Evolutionary conservation across 768 basidiomycete species (phyloP).

Genomic region (Mycena maculata): DNA sequence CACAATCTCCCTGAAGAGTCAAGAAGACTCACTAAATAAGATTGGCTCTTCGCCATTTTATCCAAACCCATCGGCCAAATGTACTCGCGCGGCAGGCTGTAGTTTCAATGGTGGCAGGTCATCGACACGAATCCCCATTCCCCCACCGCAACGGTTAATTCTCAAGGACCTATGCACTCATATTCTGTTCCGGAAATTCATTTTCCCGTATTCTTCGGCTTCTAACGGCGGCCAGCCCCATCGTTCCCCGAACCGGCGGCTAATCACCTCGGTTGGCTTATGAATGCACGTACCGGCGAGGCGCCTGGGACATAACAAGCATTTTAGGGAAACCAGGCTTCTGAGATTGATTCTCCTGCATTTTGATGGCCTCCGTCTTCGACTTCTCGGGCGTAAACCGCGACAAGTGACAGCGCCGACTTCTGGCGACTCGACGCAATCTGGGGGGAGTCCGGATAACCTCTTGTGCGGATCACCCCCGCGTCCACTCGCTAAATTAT

Average conservation of each 20-base stretch:
- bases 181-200: neutral
- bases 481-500: neutral
- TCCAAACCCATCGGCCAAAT: too few species aligned
- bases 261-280: constrained; percentile 18
- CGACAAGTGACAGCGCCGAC: neutral
- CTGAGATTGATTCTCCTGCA: constrained; percentile 1
- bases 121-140: neutral
- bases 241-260: constrained; percentile 22
- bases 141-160: neutral
- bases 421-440: neutral
- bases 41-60: too few species aligned
- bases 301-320: constrained; percentile 16
- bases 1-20: neutral
- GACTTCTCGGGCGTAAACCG: constrained; percentile 10
- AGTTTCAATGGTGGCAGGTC: too few species aligned
- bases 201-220: constrained; percentile 1
- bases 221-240: constrained; percentile 12
- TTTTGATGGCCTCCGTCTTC: constrained; percentile 9
- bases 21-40: too few species aligned
- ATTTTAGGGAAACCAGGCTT: neutral
- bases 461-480: neutral
- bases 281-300: constrained; percentile 19
- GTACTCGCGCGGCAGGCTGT: too few species aligned
- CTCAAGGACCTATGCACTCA: neutral
- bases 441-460: too few species aligned